Evolutionary conservation across 1,284 basidiomycete species (phyloP), one percentile per base, ranked within the genome.

Genomic region (Boletus hoseneyae): DNA sequence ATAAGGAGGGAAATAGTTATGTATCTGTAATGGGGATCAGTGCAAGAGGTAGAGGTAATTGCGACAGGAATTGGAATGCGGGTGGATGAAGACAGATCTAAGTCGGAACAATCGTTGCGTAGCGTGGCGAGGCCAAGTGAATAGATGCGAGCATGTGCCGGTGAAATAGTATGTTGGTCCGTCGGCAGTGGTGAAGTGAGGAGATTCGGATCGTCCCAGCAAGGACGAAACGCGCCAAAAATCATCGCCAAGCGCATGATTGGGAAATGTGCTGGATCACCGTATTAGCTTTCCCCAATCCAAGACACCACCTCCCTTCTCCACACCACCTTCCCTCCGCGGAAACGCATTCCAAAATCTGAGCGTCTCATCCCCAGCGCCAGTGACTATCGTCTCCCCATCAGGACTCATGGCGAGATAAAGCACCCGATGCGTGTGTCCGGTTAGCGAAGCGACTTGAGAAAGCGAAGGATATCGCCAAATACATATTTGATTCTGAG

Each of bases 401-500:
- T 95, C 92, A 0, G 95, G 95, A 61, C 87, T 93, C 93, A 97
- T 96, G 4, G 95, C 94, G 21, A 98, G 84, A 67, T 97, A 98
- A 32, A 98, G 75, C 25, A 99, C 96, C 55, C 93, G 88, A 63
- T 89, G 91, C 0, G 93, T 93, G 68, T 99, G 96, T 5, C 97
- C 97, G 0, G 91, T 92, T 12, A 99, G 76, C 5, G 93, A 93
- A 0, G 95, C 95, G 8, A 98, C 92, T 79, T 94, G 94, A 52
- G 89, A 85, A 69, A 96, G 78, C 9, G 85, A 86, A 0, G 96
- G 97, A 69, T 98, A 98, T 64, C 90, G 89, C 96, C 96, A 99
- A 57, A 99, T 91, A 64, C 93, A 95, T 49, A 99, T 96, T 70
- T 99, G 96, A 70, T 99, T 98, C 69, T 97, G 94, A 6, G 95